Evolutionary conservation across 148 eudicot species (phyloP), one percentile per base, ranked within the genome.

Genomic region (Selenicereus undatus): DNA sequence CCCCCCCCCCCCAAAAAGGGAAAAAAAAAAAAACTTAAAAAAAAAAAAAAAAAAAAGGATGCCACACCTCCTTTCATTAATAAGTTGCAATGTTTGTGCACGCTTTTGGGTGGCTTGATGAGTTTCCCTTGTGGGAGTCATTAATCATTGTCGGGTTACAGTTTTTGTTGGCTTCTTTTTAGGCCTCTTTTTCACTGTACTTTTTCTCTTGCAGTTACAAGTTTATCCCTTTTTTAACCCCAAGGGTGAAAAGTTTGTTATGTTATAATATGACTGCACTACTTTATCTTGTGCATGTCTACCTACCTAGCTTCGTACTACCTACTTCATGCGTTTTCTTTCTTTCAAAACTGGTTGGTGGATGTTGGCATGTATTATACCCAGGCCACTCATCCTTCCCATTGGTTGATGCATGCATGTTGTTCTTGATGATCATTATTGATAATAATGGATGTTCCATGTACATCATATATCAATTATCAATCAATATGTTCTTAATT

Each of bases 201-300:
- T 60, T 22, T 60, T 60, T 20, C 20, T 21, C 65, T 18, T 18
- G 27, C 30, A n/a, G 13, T 24, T 66, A 0, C 35, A 26, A 0
- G 14, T 66, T 27, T 66, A 11, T 66, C 13, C 35, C 71, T 11
- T 13, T 66, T 27, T 66, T 62, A 48, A 62, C 68, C 68, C 27
- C 27, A 22, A 62, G 16, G 71, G 71, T 66, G 71, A 66, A 66
- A 66, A 66, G 71, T 66, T 65, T 66, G 71, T 66, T 66, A 27
- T 27, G 22, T 39, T 39, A 39, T 2, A 32, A 39, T 2, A 32
- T 39, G 43, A 39, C 43, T 39, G 5, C 3, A 39, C 43, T 39
- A 5, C 43, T 7, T 39, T 39, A 7, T 39, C 7, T 39, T 39
- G 43, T 39, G 43, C 43, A 39, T 39, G 43, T 39, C 43, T 39